Evolutionary conservation across 768 basidiomycete genomes (phyloP).

Genomic region (Mycena galericulata): DNA sequence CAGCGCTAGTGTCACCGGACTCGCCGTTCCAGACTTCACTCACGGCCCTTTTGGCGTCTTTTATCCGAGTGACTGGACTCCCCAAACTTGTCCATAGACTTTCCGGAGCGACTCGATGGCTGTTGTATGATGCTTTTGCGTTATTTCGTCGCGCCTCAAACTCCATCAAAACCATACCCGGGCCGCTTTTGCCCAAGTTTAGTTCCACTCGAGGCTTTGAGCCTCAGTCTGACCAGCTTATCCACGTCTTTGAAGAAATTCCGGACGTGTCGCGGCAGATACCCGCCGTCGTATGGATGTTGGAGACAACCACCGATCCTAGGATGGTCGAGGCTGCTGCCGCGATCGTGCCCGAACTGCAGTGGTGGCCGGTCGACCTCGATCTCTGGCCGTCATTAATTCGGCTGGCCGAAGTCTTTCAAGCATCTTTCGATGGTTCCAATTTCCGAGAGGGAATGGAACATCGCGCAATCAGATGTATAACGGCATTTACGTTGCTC

Average conservation of each 20-base stretch:
- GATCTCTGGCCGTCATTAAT: not conserved
- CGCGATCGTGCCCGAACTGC: not conserved
- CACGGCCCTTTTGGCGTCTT: not conserved
- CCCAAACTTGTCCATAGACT: not conserved
- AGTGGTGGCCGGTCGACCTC: not conserved
- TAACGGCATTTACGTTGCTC: slow-evolving; percentile 1
- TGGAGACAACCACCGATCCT: not conserved
- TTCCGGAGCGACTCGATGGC: not conserved
- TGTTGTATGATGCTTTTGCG: not conserved
- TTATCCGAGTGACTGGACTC: not conserved
- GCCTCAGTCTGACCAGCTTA: not conserved
- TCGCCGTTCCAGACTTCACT: slow-evolving; percentile 12
- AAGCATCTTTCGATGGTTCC: not conserved
- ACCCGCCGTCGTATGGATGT: not conserved
- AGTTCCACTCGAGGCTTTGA: not conserved
- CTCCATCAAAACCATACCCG: too few relatives aligned
- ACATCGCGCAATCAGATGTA: not conserved
- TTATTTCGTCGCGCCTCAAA: not conserved
- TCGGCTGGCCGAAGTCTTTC: not conserved
- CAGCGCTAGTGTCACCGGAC: not conserved
- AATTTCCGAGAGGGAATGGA: not conserved
- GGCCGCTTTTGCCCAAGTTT: not conserved
- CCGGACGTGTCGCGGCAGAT: not conserved
- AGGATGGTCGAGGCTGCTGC: not conserved
- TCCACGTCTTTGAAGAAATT: not conserved